phyloP scores from a whole-genome alignment of 345 rosid genomes.

The Linum usitatissimum region DNA sequence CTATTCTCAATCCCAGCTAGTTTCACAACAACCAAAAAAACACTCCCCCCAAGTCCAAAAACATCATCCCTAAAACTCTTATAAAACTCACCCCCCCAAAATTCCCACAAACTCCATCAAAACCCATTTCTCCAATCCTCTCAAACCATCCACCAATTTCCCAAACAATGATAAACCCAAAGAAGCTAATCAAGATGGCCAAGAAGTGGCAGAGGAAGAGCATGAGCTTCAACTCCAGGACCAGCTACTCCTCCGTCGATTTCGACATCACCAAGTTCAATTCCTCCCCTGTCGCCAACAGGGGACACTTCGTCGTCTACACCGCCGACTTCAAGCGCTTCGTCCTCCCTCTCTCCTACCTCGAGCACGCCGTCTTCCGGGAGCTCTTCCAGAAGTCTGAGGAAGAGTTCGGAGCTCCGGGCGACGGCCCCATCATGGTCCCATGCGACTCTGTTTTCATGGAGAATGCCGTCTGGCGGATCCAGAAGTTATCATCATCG shows the following conservation, averaged over 20 bases:
- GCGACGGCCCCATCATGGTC: neutral
- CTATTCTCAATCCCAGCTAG: too few species aligned
- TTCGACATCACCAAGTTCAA: neutral
- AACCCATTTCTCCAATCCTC: neutral
- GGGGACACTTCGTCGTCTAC: constrained; percentile 2
- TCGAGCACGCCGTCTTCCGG: neutral
- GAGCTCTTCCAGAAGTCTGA: neutral
- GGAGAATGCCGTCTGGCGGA: neutral
- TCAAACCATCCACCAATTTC: neutral
- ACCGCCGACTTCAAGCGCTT: neutral
- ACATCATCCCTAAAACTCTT: neutral
- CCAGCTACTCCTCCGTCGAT: neutral
- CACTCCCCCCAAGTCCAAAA: neutral
- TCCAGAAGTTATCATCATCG: constrained; percentile 4
- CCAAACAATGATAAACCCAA: neutral
- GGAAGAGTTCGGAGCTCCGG: neutral
- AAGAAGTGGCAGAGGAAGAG: constrained; percentile 3
- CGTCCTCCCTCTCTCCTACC: neutral
- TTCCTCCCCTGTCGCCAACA: neutral
- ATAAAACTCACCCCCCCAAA: neutral
- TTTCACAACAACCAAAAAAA: neutral
- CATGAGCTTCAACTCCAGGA: neutral
- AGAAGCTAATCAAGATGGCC: constrained; percentile 6
- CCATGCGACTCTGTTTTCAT: neutral
- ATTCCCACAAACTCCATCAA: neutral